Evolutionary conservation across 2,329 filamentous ascomycete genomes (phyloP), one percentile per base, ranked within the genome.

Genomic region (Colletotrichum viniferum): DNA sequence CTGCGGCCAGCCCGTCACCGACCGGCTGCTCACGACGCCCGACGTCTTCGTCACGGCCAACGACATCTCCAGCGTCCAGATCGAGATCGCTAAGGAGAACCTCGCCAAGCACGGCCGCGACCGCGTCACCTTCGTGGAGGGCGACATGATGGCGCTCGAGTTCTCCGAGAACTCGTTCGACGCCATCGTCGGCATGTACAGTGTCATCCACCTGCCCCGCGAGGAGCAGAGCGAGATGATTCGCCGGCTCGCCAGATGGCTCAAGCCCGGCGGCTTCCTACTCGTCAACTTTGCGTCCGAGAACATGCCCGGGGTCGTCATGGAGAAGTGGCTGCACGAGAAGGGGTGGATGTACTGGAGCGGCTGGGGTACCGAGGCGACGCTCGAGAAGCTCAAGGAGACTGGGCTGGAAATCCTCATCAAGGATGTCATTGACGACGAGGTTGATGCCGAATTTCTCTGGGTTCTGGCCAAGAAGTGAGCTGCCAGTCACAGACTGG

Each of bases 151-250:
- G 76, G 72, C 76, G 2, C 81, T 87, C 7, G 67, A 78, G 4
- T 86, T 86, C 66, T 43, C 78, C 0, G 73, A 77, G 0, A 79
- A 60, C 1, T 82, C 82, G 0, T 84, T 92, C 71, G 86, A 90
- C 73, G 88, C 86, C 6, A 85, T 90, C 3, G 78, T 88, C 1
- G 90, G 82, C 0, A 86, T 92, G 78, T 91, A 90, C 80, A 89
- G 87, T 38, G 80, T 92, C 67, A 87, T 91, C 67, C 90, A 92
- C 77, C 84, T 92, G 7, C 88, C 89, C 2, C 84, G 85, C 7
- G 81, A 81, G 2, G 89, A 91, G 78, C 90, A 92, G 81, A 81
- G 77, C 1, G 80, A 80, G 26, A 83, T 91, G 71, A 77, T 92
- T 26, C 48, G 68, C n/a, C 83, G 85, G 48, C 85, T 90, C 24